Conservation (phyloP, 306 rosid species). For the Rubus idaeus region DNA sequence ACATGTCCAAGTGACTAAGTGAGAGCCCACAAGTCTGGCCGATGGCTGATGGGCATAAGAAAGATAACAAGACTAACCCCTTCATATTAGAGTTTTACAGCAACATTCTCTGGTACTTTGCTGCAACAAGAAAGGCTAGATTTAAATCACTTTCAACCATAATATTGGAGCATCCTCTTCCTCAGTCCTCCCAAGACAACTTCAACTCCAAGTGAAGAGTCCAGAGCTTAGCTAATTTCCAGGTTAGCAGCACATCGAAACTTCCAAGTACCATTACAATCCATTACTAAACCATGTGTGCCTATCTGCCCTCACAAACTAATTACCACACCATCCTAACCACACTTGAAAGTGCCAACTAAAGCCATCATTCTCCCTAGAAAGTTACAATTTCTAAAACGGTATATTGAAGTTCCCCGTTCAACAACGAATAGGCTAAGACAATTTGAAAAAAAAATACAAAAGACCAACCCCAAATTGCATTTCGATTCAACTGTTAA, state of each 20-base stretch:
- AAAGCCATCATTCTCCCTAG: not conserved
- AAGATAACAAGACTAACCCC: not conserved
- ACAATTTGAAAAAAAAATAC: too few relatives aligned
- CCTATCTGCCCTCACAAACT: not conserved
- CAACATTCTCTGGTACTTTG: not conserved
- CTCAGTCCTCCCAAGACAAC: not conserved
- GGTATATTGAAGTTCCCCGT: too few relatives aligned
- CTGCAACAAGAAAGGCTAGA: not conserved
- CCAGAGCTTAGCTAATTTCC: not conserved
- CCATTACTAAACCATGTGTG: too few relatives aligned
- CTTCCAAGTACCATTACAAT: too few relatives aligned
- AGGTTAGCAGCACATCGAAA: not conserved
- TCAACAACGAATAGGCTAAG: not conserved
- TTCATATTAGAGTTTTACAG: conserved; percentile 1
- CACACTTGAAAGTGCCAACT: not conserved
- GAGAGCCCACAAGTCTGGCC: not conserved
- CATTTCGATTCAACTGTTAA: not conserved
- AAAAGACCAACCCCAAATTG: too few relatives aligned
- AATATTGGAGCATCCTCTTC: not conserved
- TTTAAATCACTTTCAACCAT: not conserved
- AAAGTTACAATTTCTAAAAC: not conserved
- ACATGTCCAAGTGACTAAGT: not conserved
- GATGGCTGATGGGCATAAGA: not conserved
- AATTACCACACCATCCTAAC: not conserved
- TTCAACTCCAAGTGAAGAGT: not conserved